phyloP scores from a whole-genome alignment of 2,329 filamentous ascomycete species.

The Rasamsonia emersonii region DNA sequence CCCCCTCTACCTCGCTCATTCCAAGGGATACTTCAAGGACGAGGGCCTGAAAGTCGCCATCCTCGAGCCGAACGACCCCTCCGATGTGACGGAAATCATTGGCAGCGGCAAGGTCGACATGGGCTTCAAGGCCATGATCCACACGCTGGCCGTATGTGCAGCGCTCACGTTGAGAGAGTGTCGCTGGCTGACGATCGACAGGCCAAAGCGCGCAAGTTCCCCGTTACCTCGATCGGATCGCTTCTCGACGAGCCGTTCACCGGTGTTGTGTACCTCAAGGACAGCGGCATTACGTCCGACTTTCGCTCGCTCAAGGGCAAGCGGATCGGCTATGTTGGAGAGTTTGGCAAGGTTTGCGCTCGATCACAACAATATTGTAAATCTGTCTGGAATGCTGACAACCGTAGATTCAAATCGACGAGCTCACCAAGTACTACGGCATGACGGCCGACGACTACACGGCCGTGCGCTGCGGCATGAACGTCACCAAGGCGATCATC shows the following conservation, averaged over 20 bases:
- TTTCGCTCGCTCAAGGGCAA: conserved; percentile 68
- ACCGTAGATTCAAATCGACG: conserved; percentile 65
- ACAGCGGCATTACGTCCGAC: conserved; percentile 64
- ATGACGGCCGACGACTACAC: conserved; percentile 67
- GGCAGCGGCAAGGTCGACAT: conserved; percentile 67
- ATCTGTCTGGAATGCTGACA: no score
- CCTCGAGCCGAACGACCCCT: conserved; percentile 70
- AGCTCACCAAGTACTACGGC: conserved; percentile 68
- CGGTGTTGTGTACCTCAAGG: conserved; percentile 67
- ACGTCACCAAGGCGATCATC: conserved; percentile 69
- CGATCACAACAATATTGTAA: no score
- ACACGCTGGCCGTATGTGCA: conserved; percentile 58
- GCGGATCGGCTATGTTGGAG: conserved; percentile 69
- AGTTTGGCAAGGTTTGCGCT: conserved; percentile 62
- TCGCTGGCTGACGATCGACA: conserved; percentile 22
- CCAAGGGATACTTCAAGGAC: conserved; percentile 64
- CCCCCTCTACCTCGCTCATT: conserved; percentile 66
- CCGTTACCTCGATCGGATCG: conserved; percentile 62
- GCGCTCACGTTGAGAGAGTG: not conserved
- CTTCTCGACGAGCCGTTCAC: conserved; percentile 75
- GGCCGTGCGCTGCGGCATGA: conserved; percentile 71
- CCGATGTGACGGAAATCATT: conserved; percentile 75
- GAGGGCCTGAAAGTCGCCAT: conserved; percentile 70
- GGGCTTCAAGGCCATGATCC: conserved; percentile 79
- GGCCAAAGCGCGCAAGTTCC: conserved; percentile 68